Evolutionary conservation across 2,329 filamentous ascomycete genomes (phyloP), one percentile per base, ranked within the genome.

Genomic region (Scedosporium dehoogii): DNA sequence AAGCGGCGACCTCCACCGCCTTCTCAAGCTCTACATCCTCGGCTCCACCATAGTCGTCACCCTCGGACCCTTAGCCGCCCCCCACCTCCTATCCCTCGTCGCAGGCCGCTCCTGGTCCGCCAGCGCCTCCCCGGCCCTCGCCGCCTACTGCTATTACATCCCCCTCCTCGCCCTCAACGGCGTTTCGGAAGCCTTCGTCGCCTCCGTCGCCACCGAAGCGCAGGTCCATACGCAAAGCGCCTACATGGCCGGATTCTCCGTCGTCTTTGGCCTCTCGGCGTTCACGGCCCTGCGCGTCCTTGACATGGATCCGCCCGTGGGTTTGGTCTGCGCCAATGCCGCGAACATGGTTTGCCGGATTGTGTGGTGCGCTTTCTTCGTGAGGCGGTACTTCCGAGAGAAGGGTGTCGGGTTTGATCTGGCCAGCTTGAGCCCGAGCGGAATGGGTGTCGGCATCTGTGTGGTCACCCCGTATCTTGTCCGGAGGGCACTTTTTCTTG

Each of bases 131-230:
- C 74, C 81, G 7, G 87, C 94, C 3, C 81, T 99, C 6, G 85
- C 87, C 0, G 82, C 82, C 0, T 99, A 97, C 74, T 92, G 91
- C 76, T 92, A 91, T 73, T 97, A 96, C 76, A 90, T 99, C 64
- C 94, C 94, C 0, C 85, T 97, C 27, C 82, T 97, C 3, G 94
- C 93, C 3, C 77, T 96, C 68, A 99, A 99, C 70, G 94, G 94
- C 60, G 85, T 97, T 23, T 85, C 89, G 1, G 94, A 99, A 75
- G 91, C 92, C 0, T 97, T 99, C 69, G 92, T 97, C 16, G 88
- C 92, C 0, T 91, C 91, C 2, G 90, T 96, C 1, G 92, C 93
- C 0, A 87, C 84, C 0, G 83, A 91, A 65, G 74, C 80, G 3
- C 83, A 97, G 67, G 83, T 99, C 3, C 85, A 91, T 65, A 74